These are phyloP conservation scores for Trametopsis cervina DNA, from an alignment of 768 basidiomycete species.

Conservation along the genomic window DNA sequence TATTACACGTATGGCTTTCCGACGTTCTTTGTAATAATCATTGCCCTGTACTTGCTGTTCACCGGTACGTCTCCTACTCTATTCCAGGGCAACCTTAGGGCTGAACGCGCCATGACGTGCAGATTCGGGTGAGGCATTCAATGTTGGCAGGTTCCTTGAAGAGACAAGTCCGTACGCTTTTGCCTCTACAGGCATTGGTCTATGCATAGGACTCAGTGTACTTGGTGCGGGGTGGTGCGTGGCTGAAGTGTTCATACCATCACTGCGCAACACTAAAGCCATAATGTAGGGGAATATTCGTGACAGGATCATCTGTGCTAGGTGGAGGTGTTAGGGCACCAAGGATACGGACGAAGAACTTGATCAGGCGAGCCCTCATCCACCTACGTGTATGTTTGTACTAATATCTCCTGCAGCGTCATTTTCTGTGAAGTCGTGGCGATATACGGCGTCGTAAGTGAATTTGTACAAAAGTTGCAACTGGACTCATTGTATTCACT, in stretches of 20 bases:
- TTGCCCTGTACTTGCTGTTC: conserved; percentile 85
- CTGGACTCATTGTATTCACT: background rate
- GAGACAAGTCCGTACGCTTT: conserved; percentile 92
- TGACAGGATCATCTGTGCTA: conserved; percentile 94
- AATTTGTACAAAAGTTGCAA: background rate
- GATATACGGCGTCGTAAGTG: conserved; percentile 89
- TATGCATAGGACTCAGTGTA: conserved; percentile 91
- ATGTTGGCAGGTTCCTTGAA: conserved; percentile 89
- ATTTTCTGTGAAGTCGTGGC: conserved; percentile 99
- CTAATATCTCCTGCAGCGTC: conserved; percentile 49
- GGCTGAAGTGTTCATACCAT: background rate
- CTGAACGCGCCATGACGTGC: conserved; percentile 8
- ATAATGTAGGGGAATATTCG: conserved; percentile 82
- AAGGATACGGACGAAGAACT: conserved; percentile 92
- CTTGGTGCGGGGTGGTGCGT: conserved; percentile 92
- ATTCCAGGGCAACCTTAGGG: background rate
- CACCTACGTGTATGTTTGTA: background rate
- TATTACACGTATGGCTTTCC: conserved; percentile 71
- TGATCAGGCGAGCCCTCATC: conserved; percentile 67
- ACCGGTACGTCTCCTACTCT: conserved; percentile 52
- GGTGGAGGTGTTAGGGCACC: conserved; percentile 94
- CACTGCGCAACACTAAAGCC: background rate
- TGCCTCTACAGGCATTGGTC: conserved; percentile 84
- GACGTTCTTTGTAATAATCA: conserved; percentile 49
- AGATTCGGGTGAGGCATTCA: conserved; percentile 91